phyloP scores from a whole-genome alignment of 2,329 filamentous ascomycete genomes.

The Cordyceps sp. region DNA sequence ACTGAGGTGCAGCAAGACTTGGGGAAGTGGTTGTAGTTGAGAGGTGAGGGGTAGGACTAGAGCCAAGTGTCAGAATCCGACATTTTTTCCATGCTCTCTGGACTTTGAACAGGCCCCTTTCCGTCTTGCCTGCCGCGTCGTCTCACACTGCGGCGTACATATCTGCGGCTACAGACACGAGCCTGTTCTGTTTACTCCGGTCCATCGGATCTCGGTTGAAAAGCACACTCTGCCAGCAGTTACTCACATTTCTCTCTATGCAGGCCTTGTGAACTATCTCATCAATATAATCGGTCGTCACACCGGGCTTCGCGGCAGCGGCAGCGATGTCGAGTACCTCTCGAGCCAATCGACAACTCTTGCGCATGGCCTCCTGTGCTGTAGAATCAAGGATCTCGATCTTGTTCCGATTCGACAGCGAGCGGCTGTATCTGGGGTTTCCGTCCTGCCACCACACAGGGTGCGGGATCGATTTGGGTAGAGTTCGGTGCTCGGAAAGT shows the following conservation, averaged over 20 bases:
- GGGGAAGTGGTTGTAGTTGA: slow-evolving; percentile 93
- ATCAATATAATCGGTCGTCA: slow-evolving; percentile 92
- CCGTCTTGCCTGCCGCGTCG: too few relatives aligned
- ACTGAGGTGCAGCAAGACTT: slow-evolving; percentile 95
- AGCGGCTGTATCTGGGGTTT: slow-evolving; percentile 44
- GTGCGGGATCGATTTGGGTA: slow-evolving; percentile 66
- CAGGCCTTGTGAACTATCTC: slow-evolving; percentile 91
- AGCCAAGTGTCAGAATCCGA: slow-evolving; percentile 3
- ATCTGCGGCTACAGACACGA: too few relatives aligned
- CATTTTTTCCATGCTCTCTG: not conserved
- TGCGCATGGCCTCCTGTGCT: slow-evolving; percentile 79
- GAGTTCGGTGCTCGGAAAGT: slow-evolving; percentile 51
- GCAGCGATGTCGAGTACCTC: slow-evolving; percentile 91
- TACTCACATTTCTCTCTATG: slow-evolving; percentile 71
- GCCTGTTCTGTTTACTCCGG: too few relatives aligned
- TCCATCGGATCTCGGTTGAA: too few relatives aligned
- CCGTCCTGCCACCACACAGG: slow-evolving; percentile 85
- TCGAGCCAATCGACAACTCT: slow-evolving; percentile 70
- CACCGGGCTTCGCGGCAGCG: slow-evolving; percentile 67
- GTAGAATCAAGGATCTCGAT: slow-evolving; percentile 67
- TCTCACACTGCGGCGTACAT: too few relatives aligned
- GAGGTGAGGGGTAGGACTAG: slow-evolving; percentile 82
- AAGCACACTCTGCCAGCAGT: not conserved
- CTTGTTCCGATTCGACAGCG: slow-evolving; percentile 57
- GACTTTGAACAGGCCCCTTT: too few relatives aligned